Evolutionary conservation across 2,329 filamentous ascomycete genomes (phyloP), one percentile per base, ranked within the genome.

Genomic region (Colletotrichum sansevieriae): DNA sequence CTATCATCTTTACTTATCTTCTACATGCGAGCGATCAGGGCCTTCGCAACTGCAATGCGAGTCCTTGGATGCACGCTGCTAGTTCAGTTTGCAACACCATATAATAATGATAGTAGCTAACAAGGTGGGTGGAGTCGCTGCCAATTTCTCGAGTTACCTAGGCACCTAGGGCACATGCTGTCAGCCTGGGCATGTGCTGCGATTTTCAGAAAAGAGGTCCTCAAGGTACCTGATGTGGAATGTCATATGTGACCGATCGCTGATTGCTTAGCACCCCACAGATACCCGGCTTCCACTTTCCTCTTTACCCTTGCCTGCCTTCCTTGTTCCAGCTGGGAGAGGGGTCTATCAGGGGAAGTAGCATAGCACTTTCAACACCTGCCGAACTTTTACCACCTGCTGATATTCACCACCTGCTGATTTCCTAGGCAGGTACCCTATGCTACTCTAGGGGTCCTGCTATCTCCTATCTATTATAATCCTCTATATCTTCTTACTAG

Each of bases 261-360:
- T 44, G 15, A 10, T 44, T 44, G 41, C 41, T 44, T 44, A 18
- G 41, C 43, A 18, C 43, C 15, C 43, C 43, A 10, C 15, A 46
- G 43, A 46, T 46, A 46, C 43, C 43, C 43, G 43, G 43, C 43
- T 18, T 46, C 43, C 43, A 46, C 43, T 4, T 46, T 46, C 43
- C 43, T 46, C 43, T 46, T 46, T 46, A 18, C 43, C 15, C 15
- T 18, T 46, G 43, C 43, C 1, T 18, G 43, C 43, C 43, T 46
- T 46, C 43, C 43, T 44, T 44, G 43, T 10, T 44, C 43, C 43
- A 18, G 15, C 43, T 44, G 15, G 2, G 43, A 44, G 43, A 44
- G 43, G 43, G 43, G 41, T 44, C 43, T 18, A 46, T 46, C 43
- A 46, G 43, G 20, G 43, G 7, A 46, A 46, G 43, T 46, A 46